Conservation (phyloP, 2,329 filamentous ascomycete species). For the Colletotrichum sp. region DNA sequence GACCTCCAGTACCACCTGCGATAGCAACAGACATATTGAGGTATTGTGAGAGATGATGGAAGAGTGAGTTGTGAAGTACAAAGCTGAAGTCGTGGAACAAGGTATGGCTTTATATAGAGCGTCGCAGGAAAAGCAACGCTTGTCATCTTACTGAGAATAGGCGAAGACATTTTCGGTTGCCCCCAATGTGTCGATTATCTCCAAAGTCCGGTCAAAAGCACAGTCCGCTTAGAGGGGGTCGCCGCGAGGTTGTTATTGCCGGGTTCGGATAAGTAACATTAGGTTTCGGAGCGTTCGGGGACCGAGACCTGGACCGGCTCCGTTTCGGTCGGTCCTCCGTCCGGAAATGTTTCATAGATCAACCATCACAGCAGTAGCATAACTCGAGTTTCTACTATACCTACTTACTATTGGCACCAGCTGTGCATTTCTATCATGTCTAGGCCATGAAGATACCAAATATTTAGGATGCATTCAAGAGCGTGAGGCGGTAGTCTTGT, state of each 20-base stretch:
- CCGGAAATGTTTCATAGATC: not conserved
- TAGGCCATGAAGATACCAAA: not conserved
- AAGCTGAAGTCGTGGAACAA: not conserved
- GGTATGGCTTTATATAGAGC: not conserved
- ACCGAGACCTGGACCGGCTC: not conserved
- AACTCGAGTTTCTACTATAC: rapidly evolving
- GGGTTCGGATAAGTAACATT: not conserved
- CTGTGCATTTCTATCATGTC: rapidly evolving
- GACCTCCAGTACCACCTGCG: conserved; percentile 48
- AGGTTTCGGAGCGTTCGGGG: conserved; percentile 3
- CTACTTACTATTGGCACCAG: not conserved
- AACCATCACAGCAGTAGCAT: not conserved
- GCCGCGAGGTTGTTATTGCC: rapidly evolving
- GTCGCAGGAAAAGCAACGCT: rapidly evolving
- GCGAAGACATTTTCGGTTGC: not conserved
- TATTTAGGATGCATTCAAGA: not conserved
- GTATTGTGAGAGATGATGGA: not conserved
- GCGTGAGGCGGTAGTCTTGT: not conserved
- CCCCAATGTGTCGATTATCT: not conserved
- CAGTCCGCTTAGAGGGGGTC: rapidly evolving
- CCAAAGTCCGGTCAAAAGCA: not conserved
- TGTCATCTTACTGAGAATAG: not conserved
- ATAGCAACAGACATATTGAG: conserved; percentile 39
- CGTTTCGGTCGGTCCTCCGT: not conserved
- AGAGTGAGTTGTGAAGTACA: not conserved